These are phyloP conservation scores for Adansonia digitata DNA, from an alignment of 345 rosid genomes.

Conservation along the genomic window DNA sequence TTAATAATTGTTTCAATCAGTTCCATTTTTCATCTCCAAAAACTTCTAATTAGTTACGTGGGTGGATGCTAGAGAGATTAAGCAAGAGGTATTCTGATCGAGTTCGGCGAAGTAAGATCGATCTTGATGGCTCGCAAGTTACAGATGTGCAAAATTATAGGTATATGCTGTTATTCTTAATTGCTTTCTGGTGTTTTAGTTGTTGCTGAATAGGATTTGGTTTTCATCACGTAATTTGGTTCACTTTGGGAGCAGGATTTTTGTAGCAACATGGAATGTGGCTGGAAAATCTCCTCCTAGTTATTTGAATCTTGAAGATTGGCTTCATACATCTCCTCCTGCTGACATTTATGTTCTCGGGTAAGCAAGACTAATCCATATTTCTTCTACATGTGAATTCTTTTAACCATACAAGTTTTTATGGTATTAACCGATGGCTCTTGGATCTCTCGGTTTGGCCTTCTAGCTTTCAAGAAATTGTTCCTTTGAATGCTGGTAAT, in stretches of 20 bases:
- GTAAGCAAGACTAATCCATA: slow-evolving; percentile 25
- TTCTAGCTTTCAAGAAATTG: not conserved
- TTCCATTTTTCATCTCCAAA: too few species aligned
- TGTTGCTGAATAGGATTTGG: not conserved
- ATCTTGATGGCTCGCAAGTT: not conserved
- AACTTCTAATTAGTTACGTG: too few species aligned
- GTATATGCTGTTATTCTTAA: not conserved
- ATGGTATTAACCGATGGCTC: not conserved
- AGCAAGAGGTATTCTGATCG: not conserved
- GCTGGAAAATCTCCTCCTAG: slow-evolving; percentile 93
- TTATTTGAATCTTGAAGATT: slow-evolving; percentile 76
- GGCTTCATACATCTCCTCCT: slow-evolving; percentile 92
- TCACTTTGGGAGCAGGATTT: slow-evolving; percentile 38
- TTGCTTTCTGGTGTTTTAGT: not conserved
- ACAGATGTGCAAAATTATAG: not conserved
- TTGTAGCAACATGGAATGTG: slow-evolving; percentile 99
- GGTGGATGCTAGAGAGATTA: not conserved
- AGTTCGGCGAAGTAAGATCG: not conserved
- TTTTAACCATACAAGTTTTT: not conserved
- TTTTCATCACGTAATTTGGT: not conserved
- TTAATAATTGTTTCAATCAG: not conserved
- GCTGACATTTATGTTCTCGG: slow-evolving; percentile 96
- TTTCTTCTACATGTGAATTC: not conserved
- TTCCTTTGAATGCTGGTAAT: not conserved
- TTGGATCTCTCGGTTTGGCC: not conserved